Base-by-base conservation (phyloP, 345 rosid genomes). In the Aquilaria malaccensis region DNA sequence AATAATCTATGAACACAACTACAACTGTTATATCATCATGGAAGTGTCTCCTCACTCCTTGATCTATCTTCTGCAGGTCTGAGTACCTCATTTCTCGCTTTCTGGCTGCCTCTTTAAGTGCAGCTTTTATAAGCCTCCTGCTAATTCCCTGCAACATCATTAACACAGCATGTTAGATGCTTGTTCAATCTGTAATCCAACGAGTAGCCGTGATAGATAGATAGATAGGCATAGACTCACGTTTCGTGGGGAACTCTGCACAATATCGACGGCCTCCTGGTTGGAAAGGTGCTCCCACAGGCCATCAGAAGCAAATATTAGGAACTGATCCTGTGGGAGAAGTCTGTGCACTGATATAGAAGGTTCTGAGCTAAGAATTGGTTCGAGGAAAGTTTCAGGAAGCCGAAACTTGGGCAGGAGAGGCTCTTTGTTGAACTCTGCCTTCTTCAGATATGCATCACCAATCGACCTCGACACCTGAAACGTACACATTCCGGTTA, bases 251-350 rank as follows among this genome's bases (percentile, higher is more conserved):
- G 37, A 59, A 48, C 32, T 73, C 9, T 78, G 74, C 14, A 88
- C 87, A 47, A 85, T 85, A 54, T 82, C 74, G 0, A 86, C 85
- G 14, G 87, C 96, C 45, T 83, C 84, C 71, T 85, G 81, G 30
- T 76, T 85, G 75, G 79, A 83, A 59, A 86, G 79, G 59, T 87
- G 93, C 77, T 92, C 98, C 96, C 96, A 89, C 2, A 92, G 78
- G 49, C 98, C 98, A 69, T 89, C 95, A 6, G 96, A 92, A 68
- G 89, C 98, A 63, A 89, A 83, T 9, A 92, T 81, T 57, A 92
- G 71, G 58, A 85, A 86, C 67, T 72, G 86, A 55, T 92, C 98
- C 61, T 82, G 81, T 9, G 81, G 80, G 30, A 58, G 69, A 58
- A 89, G 78, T 71, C 69, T 60, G 43, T 80, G 89, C 29, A 78